Evolutionary conservation across 257 asterid species (phyloP).

Genomic region (Solanum ossicruentum): DNA sequence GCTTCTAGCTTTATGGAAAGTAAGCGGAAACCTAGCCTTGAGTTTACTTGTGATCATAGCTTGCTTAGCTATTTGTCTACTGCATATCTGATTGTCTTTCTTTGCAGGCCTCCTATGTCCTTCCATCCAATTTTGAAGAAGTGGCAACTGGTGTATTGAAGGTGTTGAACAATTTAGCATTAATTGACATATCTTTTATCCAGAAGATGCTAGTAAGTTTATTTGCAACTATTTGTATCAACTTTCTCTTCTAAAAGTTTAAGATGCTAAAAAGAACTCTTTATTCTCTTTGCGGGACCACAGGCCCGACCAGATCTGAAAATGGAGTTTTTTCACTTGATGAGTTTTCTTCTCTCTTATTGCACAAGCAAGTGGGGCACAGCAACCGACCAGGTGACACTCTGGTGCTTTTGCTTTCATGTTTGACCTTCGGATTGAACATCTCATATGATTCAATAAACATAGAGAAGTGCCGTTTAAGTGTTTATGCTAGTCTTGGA

Average conservation of each 20-base stretch:
- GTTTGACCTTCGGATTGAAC: not conserved
- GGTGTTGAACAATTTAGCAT: constrained; percentile 95
- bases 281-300: constrained; percentile 7
- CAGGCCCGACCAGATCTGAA: constrained; percentile 95
- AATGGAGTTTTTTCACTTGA: constrained; percentile 95
- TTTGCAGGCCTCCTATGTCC: constrained; percentile 55
- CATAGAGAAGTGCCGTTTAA: not conserved
- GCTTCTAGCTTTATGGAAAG: not conserved
- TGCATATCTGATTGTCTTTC: not conserved
- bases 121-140: constrained; percentile 96
- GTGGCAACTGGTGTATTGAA: constrained; percentile 91
- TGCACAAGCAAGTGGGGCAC: constrained; percentile 87
- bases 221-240: not conserved
- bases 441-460: not conserved
- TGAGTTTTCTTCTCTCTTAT: constrained; percentile 87
- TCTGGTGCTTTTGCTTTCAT: not conserved
- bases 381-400: constrained; percentile 74
- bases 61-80: not conserved
- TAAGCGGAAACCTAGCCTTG: not conserved
- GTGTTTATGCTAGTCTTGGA: not conserved
- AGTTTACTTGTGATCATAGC: not conserved
- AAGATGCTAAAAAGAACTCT: not conserved
- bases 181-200: constrained; percentile 69
- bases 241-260: not conserved
- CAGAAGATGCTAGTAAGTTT: constrained; percentile 85